Percentiles rank a stretch among this genome's conserved stretches.
phyloP scores from a whole-genome alignment of 108 stramenopile genomes.

The Skeletonema marinoi region DNA sequence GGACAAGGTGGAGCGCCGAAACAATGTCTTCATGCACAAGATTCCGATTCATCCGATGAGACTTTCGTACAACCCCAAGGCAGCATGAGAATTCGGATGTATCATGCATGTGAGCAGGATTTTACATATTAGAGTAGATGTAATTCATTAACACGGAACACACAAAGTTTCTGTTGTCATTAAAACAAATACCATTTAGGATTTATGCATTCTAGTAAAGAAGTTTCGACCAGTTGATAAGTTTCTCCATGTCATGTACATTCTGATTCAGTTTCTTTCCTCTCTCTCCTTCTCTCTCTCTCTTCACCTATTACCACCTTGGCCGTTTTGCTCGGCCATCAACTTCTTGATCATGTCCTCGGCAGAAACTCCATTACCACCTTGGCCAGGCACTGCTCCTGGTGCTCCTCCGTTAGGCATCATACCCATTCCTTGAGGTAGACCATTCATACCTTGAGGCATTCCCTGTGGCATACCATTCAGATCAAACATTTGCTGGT shows the following conservation, averaged over 20 bases:
- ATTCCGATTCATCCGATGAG: background rate
- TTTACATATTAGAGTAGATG: background rate
- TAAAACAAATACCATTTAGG: background rate
- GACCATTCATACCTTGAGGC: background rate
- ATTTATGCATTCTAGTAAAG: background rate
- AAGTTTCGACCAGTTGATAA: background rate
- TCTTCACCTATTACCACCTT: background rate
- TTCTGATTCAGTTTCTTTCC: background rate
- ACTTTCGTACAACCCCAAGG: background rate
- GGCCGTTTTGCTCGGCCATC: background rate
- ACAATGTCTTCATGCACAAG: background rate
- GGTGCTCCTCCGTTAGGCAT: background rate
- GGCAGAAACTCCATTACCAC: background rate
- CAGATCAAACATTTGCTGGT: background rate
- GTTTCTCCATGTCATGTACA: background rate
- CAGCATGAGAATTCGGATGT: background rate
- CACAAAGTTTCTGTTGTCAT: too few species aligned
- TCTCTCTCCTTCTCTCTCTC: background rate
- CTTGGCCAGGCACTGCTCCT: background rate
- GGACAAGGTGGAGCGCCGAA: background rate
- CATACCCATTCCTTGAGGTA: background rate
- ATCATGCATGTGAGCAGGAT: background rate
- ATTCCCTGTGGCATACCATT: background rate
- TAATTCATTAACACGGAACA: too few species aligned
- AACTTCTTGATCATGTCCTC: constrained; percentile 2